phyloP scores from a whole-genome alignment of 1,284 basidiomycete species.

The Apiotrichum siamense region DNA sequence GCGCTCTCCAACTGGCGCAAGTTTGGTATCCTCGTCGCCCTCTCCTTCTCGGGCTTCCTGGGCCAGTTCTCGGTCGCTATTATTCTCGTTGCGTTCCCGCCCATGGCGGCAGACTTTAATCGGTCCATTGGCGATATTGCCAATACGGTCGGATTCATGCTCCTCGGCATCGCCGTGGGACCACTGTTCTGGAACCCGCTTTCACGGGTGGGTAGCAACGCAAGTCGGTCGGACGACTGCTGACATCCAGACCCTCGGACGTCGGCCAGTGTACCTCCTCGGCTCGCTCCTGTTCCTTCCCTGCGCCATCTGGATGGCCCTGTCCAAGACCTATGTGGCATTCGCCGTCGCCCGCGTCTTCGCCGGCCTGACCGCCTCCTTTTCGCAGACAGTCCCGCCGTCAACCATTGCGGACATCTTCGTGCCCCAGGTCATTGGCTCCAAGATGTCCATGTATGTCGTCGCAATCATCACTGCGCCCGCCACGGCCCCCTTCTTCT shows the following conservation, averaged over 20 bases:
- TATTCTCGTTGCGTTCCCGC: conserved; percentile 18
- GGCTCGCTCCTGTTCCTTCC: conserved; percentile 40
- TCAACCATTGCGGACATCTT: conserved; percentile 34
- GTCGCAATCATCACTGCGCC: conserved; percentile 32
- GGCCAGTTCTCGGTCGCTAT: conserved; percentile 32
- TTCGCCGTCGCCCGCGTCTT: conserved; percentile 27
- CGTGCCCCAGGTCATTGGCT: conserved; percentile 34
- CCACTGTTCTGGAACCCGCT: conserved; percentile 38
- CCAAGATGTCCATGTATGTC: conserved; percentile 37
- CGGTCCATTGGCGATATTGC: conserved; percentile 30
- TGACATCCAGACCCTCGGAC: conserved; percentile 28
- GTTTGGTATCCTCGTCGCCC: conserved; percentile 31
- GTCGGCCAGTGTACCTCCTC: conserved; percentile 40
- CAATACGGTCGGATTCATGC: conserved; percentile 42
- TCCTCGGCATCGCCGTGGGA: conserved; percentile 45
- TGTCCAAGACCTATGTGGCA: conserved; percentile 23
- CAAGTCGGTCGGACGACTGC: not conserved
- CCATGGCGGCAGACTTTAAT: not conserved
- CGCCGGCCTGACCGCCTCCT: conserved; percentile 23
- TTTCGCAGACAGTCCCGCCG: conserved; percentile 30
- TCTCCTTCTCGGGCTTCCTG: conserved; percentile 30
- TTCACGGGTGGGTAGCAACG: conserved; percentile 2
- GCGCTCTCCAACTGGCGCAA: conserved; percentile 33
- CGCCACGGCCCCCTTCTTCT: conserved; percentile 40
- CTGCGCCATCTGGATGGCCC: conserved; percentile 38